Conservation (phyloP, 164 flowering plant species). For the Cinnamomum micranthum region DNA sequence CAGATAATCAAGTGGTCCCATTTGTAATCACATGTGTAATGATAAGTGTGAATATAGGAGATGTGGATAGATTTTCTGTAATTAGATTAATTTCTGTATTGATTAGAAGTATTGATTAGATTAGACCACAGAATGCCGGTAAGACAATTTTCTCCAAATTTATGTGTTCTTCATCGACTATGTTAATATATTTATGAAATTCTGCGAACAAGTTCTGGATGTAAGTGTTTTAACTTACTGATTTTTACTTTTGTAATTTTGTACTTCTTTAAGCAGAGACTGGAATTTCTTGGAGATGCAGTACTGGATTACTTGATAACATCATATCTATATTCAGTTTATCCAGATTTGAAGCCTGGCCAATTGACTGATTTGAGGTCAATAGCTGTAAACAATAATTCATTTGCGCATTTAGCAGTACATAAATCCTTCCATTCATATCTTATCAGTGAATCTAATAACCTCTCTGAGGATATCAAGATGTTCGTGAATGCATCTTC, state of each 20-base stretch:
- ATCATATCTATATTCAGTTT: conserved; percentile 79
- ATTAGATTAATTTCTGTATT: too few relatives aligned
- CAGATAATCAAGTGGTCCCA: too few relatives aligned
- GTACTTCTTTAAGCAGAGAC: conserved; percentile 48
- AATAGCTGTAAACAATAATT: conserved; percentile 57
- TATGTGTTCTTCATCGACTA: too few relatives aligned
- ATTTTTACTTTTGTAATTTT: conserved; percentile 5
- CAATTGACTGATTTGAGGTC: conserved; percentile 92
- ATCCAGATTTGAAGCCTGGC: conserved; percentile 89
- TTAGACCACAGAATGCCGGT: too few relatives aligned
- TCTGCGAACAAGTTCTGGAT: conserved; percentile 4
- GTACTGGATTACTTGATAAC: conserved; percentile 89
- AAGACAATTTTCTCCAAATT: too few relatives aligned
- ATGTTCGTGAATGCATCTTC: conserved; percentile 39
- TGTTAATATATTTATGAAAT: neutral
- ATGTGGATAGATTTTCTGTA: too few relatives aligned
- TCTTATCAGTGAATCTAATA: conserved; percentile 56
- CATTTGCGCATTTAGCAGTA: conserved; percentile 75
- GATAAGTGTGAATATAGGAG: too few relatives aligned
- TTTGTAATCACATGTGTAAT: too few relatives aligned
- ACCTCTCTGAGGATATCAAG: conserved; percentile 48
- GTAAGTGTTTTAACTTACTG: conserved; percentile 4
- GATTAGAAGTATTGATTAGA: too few relatives aligned
- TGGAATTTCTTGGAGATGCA: conserved; percentile 99
- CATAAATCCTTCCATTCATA: conserved; percentile 51